phyloP scores from a whole-genome alignment of 2,329 filamentous ascomycete genomes.

The Pyrenochaeta sp. region DNA sequence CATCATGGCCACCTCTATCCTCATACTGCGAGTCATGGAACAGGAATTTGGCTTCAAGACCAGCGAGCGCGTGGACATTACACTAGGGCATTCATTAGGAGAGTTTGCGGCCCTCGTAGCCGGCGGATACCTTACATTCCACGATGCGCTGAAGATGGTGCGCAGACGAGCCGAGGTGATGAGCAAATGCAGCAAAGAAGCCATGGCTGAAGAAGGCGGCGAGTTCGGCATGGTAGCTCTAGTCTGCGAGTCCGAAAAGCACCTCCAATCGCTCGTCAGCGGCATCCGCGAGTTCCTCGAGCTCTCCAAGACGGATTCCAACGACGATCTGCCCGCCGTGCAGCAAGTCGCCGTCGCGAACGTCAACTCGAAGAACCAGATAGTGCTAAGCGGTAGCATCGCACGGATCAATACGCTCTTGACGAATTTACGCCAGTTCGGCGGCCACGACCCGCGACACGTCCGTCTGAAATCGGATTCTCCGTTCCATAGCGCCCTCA shows the following conservation, averaged over 20 bases:
- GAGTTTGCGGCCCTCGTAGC: constrained; percentile 93
- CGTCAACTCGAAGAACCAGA: constrained; percentile 95
- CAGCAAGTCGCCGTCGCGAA: constrained; percentile 92
- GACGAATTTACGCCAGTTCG: constrained; percentile 85
- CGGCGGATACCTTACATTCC: constrained; percentile 79
- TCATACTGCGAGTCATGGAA: constrained; percentile 88
- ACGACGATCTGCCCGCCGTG: constrained; percentile 74
- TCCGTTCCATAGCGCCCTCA: constrained; percentile 91
- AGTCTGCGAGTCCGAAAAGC: constrained; percentile 79
- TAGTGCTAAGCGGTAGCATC: constrained; percentile 89
- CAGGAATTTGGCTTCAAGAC: constrained; percentile 81
- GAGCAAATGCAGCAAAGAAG: constrained; percentile 75
- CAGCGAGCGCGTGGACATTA: constrained; percentile 76
- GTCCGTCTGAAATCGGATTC: constrained; percentile 87
- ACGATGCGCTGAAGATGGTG: constrained; percentile 80
- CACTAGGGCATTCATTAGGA: constrained; percentile 88
- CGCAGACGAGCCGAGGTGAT: constrained; percentile 82
- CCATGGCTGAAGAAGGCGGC: constrained; percentile 72
- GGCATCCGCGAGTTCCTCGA: constrained; percentile 83
- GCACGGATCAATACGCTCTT: constrained; percentile 82
- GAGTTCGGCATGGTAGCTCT: constrained; percentile 95
- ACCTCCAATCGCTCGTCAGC: constrained; percentile 72
- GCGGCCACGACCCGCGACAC: constrained; percentile 88
- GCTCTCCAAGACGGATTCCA: constrained; percentile 71
- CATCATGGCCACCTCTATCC: constrained; percentile 92